These are phyloP conservation scores for Vitis rupestris DNA, from an alignment of 164 flowering plant genomes.

Conservation along the genomic window DNA sequence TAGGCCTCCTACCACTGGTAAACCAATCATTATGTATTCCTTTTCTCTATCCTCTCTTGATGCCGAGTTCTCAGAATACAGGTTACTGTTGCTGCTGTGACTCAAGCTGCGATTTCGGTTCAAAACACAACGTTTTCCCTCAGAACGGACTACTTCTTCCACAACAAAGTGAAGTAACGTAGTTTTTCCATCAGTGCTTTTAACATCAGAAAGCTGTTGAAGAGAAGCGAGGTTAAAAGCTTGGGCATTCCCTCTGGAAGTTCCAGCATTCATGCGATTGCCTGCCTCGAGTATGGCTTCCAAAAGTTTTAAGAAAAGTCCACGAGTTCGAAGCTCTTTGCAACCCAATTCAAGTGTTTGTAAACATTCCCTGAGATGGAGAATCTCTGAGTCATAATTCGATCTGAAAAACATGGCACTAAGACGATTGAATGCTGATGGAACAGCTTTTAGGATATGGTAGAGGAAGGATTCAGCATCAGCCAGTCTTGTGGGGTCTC, in stretches of 20 bases:
- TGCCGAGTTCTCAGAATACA: no score
- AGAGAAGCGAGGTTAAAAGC: conserved; percentile 55
- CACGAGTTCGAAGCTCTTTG: conserved; percentile 51
- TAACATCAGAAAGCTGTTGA: conserved; percentile 56
- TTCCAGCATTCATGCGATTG: conserved; percentile 66
- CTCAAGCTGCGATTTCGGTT: no score
- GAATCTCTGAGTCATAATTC: conserved; percentile 21
- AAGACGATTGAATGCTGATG: conserved; percentile 30
- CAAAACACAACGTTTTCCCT: conserved; percentile 41
- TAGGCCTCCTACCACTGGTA: conserved; percentile 2
- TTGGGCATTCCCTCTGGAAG: conserved; percentile 63
- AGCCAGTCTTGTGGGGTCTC: conserved; percentile 30
- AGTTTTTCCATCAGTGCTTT: conserved; percentile 60
- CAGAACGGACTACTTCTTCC: conserved; percentile 55
- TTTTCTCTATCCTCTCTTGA: neutral
- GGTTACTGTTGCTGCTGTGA: no score
- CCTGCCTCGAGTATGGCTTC: conserved; percentile 72
- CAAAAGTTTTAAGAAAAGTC: conserved; percentile 55
- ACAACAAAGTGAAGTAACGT: conserved; percentile 65
- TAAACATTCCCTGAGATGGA: conserved; percentile 17
- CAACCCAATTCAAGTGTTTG: conserved; percentile 41
- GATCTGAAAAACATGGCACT: conserved; percentile 32
- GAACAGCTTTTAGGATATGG: conserved; percentile 30
- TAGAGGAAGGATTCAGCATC: conserved; percentile 41
- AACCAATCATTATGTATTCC: conserved; percentile 3